Percentiles rank a stretch among this genome's conserved stretches.
phyloP scores from a whole-genome alignment of 164 flowering plant genomes.

The Litsea cubeba region DNA sequence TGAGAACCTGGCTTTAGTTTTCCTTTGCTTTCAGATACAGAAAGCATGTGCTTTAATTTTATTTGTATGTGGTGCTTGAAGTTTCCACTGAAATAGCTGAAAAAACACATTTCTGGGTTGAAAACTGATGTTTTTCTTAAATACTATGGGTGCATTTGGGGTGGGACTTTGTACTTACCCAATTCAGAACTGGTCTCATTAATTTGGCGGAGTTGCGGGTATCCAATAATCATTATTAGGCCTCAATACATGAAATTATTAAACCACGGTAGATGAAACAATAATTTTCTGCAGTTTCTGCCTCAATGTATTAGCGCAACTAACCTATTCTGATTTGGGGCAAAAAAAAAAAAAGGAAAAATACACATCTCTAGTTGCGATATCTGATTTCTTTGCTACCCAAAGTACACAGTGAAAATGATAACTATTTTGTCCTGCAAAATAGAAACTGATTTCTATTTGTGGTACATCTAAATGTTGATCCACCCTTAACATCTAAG shows the following conservation, averaged over 20 bases:
- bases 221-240: background rate
- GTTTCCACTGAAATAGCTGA: background rate
- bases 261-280: background rate
- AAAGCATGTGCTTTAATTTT: no score
- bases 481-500: background rate
- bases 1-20: constrained; percentile 19
- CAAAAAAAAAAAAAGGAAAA: background rate
- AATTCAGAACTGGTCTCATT: background rate
- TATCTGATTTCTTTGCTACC: background rate
- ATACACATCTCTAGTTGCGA: background rate
- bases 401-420: background rate
- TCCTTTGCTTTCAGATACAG: background rate
- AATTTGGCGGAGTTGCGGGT: background rate
- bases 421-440: background rate
- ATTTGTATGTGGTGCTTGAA: background rate
- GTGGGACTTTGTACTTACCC: background rate
- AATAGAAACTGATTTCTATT: background rate
- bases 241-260: no score
- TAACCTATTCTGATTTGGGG: background rate
- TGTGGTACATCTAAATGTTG: background rate
- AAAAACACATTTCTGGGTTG: background rate
- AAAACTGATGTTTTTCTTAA: background rate
- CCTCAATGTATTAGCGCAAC: background rate
- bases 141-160: background rate
- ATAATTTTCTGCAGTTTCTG: background rate